phyloP scores from a whole-genome alignment of 768 basidiomycete species.

The Gautieria morchelliformis region DNA sequence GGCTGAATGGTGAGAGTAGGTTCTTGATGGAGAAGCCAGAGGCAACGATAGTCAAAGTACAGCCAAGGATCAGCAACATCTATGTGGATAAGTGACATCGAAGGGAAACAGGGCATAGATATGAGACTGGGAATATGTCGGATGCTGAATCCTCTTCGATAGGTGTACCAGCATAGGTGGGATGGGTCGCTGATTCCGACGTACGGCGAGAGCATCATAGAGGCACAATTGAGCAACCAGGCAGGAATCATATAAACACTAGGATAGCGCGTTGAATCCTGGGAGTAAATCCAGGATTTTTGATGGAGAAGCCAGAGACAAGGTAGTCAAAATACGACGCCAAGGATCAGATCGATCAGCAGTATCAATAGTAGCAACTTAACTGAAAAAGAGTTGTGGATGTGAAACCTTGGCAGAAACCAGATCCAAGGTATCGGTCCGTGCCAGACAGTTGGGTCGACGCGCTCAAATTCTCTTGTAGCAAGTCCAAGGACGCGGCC shows the following conservation, averaged over 20 bases:
- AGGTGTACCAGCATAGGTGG: not conserved
- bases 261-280: no score
- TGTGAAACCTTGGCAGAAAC: not conserved
- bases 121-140: constrained; percentile 17
- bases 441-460: not conserved
- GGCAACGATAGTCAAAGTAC: no score
- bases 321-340: no score
- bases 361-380: not conserved
- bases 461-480: not conserved
- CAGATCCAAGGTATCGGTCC: not conserved
- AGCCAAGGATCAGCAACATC: no score
- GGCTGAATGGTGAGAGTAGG: no score
- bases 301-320: no score
- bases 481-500: not conserved
- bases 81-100: not conserved
- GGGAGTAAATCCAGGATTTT: no score
- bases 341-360: no score
- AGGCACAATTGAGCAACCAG: constrained; percentile 8
- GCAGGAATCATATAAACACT: not conserved
- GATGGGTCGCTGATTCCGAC: constrained; percentile 6
- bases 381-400: not conserved
- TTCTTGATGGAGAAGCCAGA: no score
- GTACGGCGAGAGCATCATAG: constrained; percentile 15
- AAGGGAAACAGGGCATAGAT: constrained; percentile 66
- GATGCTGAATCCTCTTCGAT: not conserved